These are phyloP conservation scores for Albugo candida DNA, from an alignment of 352 stramenopile genomes.

Conservation along the genomic window DNA sequence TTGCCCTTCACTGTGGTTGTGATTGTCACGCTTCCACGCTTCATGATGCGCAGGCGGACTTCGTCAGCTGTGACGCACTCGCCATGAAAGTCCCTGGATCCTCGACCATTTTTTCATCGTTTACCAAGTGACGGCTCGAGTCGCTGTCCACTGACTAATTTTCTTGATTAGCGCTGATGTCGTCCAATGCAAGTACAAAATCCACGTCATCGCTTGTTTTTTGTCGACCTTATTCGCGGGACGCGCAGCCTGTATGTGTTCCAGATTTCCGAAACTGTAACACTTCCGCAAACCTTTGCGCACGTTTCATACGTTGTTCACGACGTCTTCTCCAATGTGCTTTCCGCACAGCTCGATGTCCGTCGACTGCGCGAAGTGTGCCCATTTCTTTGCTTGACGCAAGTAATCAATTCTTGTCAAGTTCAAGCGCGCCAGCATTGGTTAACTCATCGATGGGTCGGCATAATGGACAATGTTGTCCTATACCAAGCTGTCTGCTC, in stretches of 20 bases:
- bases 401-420: not conserved
- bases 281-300: too few relatives aligned
- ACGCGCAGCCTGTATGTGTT: not conserved
- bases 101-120: not conserved
- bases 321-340: not conserved
- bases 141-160: not conserved
- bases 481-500: slow-evolving; percentile 1
- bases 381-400: slow-evolving; percentile 2
- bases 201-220: not conserved
- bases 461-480: slow-evolving; percentile 10
- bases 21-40: not conserved
- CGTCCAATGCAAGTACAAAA: not conserved
- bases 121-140: not conserved
- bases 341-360: not conserved
- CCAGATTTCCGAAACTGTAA: not conserved
- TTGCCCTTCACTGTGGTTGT: not conserved
- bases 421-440: slow-evolving; percentile 3
- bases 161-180: not conserved
- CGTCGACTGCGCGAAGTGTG: not conserved
- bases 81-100: not conserved
- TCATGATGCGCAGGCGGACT: not conserved
- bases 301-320: not conserved
- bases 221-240: not conserved
- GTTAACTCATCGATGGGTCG: slow-evolving; percentile 1
- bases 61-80: not conserved